Evolutionary conservation across 352 stramenopile species (phyloP), one percentile per base, ranked within the genome.

Genomic region (Globisporangium nagaii): DNA sequence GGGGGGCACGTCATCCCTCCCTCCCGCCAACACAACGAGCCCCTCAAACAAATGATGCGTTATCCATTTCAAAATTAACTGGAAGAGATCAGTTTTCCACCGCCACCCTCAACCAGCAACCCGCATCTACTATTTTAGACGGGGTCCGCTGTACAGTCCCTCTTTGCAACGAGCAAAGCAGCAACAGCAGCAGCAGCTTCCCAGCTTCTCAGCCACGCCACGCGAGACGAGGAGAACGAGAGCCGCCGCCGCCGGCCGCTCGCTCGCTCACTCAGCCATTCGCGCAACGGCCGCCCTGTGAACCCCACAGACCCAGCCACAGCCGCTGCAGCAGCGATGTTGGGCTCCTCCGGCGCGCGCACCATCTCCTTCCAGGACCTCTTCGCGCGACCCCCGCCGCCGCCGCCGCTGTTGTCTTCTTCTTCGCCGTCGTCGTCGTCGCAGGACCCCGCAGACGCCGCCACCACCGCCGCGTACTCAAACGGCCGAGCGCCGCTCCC

Each of bases 281-380:
- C 36, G 36, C 36, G 8, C 36, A 15, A 7, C n/a, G 36, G n/a
- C 36, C 36, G 17, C n/a, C 17, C 36, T n/a, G n/a, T n/a, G n/a
- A n/a, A 42, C 36, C n/a, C 17, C 36, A 19, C 36, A 42, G 17
- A 11, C 20, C 17, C 24, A 42, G 36, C 36, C 35, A 41, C 5
- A 41, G 35, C 35, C n/a, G 34, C 37, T n/a, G 19, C 20, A 28
- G 10, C 22, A 46, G 8, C 4, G 8, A 46, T 46, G 40, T 46
- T 46, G n/a, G 40, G 40, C 40, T 46, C 40, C 40, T 46, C 40
- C 7, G 40, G 40, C 40, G 40, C 25, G 40, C 40, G 40, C 40
- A 46, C 28, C 22, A 46, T 46, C 40, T 46, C 40, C 40, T 46
- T 46, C 40, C 40, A 46, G 40, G 40, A 46, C 12, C 40, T 46